Percentiles rank a stretch among this genome's conserved stretches.
These are phyloP conservation scores for Coniochaeta sp. DNA, from an alignment of 2,329 filamentous ascomycete genomes.

Conservation along the genomic window DNA sequence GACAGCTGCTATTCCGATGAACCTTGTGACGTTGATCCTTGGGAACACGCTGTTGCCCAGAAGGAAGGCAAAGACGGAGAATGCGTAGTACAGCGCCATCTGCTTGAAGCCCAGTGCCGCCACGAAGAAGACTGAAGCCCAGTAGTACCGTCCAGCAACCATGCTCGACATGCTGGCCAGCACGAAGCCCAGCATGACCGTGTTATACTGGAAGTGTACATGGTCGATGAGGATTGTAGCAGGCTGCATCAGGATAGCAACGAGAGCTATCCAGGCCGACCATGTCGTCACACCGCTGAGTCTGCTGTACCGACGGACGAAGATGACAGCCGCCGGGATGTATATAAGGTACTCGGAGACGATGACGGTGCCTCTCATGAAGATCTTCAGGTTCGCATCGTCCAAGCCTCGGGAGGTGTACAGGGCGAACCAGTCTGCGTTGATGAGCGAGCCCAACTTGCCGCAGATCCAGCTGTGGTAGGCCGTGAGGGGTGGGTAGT, in stretches of 20 bases:
- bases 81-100: constrained; percentile 97
- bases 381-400: constrained; percentile 76
- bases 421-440: constrained; percentile 82
- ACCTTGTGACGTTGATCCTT: constrained; percentile 55
- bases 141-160: constrained; percentile 74
- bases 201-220: constrained; percentile 96
- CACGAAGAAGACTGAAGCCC: constrained; percentile 92
- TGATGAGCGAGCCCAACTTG: constrained; percentile 71
- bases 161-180: constrained; percentile 84
- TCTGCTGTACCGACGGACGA: constrained; percentile 73
- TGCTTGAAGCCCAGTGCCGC: constrained; percentile 95
- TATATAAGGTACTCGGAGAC: constrained; percentile 88
- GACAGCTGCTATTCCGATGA: constrained; percentile 67
- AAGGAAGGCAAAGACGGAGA: constrained; percentile 85
- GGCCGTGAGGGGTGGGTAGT: constrained; percentile 94
- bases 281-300: constrained; percentile 71
- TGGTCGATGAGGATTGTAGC: constrained; percentile 88
- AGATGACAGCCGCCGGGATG: constrained; percentile 77
- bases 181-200: constrained; percentile 91
- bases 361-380: constrained; percentile 90
- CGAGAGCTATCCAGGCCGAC: constrained; percentile 77
- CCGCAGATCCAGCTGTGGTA: constrained; percentile 98
- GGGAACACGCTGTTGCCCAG: constrained; percentile 81
- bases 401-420: constrained; percentile 76
- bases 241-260: constrained; percentile 88